Conservation (phyloP, 169 alveolate genomes). For the Condylostoma magnum region DNA sequence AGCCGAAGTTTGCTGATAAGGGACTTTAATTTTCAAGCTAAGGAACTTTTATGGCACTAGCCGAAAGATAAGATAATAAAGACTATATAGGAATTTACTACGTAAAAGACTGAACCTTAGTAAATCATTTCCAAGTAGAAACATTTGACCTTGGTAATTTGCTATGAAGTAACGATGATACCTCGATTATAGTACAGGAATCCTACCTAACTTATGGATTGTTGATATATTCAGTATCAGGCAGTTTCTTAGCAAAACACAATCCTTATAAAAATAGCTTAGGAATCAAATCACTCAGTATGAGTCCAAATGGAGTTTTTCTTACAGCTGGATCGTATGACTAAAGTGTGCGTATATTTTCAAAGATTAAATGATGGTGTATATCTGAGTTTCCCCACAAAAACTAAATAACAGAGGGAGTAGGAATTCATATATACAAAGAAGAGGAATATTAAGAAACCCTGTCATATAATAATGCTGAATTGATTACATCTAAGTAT, state of each 20-base stretch:
- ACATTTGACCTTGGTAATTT: conserved; percentile 61
- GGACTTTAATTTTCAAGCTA: conserved; percentile 60
- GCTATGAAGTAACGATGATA: conserved; percentile 62
- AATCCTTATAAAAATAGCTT: conserved; percentile 57
- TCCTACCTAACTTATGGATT: conserved; percentile 44
- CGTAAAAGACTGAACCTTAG: conserved; percentile 63
- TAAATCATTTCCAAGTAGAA: conserved; percentile 63
- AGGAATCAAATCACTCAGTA: conserved; percentile 54
- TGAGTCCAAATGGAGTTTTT: conserved; percentile 20
- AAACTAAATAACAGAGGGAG: conserved; percentile 22
- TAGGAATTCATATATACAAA: conserved; percentile 42
- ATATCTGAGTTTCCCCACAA: conserved; percentile 55
- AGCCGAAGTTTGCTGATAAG: conserved; percentile 33
- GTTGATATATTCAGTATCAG: conserved; percentile 13
- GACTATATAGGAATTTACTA: conserved; percentile 72
- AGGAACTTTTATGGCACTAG: conserved; percentile 76
- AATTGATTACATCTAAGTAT: conserved; percentile 29
- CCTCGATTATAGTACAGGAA: conserved; percentile 63
- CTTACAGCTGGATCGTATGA: conserved; percentile 64
- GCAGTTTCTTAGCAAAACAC: conserved; percentile 28
- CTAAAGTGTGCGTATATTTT: conserved; percentile 50
- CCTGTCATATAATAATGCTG: conserved; percentile 9
- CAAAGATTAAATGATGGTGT: conserved; percentile 51
- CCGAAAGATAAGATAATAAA: conserved; percentile 69
- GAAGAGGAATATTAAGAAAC: conserved; percentile 55